These are phyloP conservation scores for Porpolomopsis calyptriformis DNA, from an alignment of 768 basidiomycete species.

Conservation along the genomic window DNA sequence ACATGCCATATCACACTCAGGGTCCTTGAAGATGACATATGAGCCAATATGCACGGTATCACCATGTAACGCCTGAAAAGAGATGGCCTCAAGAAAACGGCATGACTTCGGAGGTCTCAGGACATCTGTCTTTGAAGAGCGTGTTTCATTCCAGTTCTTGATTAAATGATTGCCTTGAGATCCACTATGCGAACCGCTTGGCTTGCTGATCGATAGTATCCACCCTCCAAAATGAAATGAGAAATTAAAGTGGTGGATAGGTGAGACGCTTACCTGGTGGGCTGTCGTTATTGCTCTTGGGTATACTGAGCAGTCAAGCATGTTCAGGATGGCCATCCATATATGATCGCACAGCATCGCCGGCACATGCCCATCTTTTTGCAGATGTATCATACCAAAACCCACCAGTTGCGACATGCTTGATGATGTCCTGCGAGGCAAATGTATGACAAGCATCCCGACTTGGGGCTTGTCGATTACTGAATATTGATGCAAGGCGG, in stretches of 20 bases:
- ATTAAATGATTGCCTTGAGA: background rate
- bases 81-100: background rate
- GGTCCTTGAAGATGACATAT: conserved; percentile 1
- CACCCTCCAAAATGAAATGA: background rate
- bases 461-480: conserved; percentile 28
- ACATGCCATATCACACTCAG: background rate
- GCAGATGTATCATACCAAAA: conserved; percentile 15
- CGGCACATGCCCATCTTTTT: conserved; percentile 2
- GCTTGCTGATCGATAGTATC: background rate
- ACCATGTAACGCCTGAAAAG: background rate
- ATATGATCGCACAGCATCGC: background rate
- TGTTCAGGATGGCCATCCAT: background rate
- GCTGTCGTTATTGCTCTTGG: background rate
- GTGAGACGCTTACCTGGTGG: background rate
- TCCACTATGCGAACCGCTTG: background rate
- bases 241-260: background rate
- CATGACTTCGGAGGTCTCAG: background rate
- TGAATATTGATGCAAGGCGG: conserved; percentile 22
- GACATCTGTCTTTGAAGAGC: background rate
- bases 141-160: background rate
- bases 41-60: background rate
- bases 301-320: background rate
- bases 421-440: conserved; percentile 19
- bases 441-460: conserved; percentile 23
- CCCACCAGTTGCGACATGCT: conserved; percentile 25